phyloP scores from a whole-genome alignment of 257 asterid species.

The Solanum lycopersicoides region DNA sequence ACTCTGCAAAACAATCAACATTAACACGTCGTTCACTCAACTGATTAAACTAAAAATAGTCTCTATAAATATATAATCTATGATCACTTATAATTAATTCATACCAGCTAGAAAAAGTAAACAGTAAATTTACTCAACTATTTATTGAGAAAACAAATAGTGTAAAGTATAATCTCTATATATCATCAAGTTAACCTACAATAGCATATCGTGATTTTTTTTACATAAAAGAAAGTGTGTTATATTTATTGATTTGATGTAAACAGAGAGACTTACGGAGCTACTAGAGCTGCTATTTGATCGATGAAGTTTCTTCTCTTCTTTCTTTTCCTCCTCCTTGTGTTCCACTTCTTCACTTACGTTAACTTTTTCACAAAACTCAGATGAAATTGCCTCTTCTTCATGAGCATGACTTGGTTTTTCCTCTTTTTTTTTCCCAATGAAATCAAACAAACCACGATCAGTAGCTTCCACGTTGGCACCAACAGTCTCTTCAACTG shows the following conservation, averaged over 20 bases:
- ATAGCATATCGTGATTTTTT: background rate
- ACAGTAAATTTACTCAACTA: background rate
- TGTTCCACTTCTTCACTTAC: conserved; percentile 26
- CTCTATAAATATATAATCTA: no score
- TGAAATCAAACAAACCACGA: conserved; percentile 58
- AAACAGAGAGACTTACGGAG: conserved; percentile 42
- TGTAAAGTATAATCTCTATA: background rate
- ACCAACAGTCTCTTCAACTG: conserved; percentile 22
- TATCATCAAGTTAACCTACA: background rate
- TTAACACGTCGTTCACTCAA: background rate
- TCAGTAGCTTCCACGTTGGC: conserved; percentile 25
- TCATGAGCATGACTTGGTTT: conserved; percentile 19
- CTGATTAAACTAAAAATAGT: no score
- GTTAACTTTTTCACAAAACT: conserved; percentile 48
- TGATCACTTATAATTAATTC: no score
- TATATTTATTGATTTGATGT: background rate
- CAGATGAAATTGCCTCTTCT: conserved; percentile 28
- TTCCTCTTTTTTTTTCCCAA: conserved; percentile 40
- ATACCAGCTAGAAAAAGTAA: background rate
- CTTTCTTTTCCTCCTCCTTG: conserved; percentile 3
- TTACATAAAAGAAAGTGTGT: no score
- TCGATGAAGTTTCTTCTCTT: conserved; percentile 44
- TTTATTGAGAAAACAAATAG: background rate
- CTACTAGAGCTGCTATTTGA: conserved; percentile 53
- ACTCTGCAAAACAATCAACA: conserved; percentile 33